Evolutionary conservation across 257 asterid genomes (phyloP), one percentile per base, ranked within the genome.

Genomic region (Nyctanthes arbortristis): DNA sequence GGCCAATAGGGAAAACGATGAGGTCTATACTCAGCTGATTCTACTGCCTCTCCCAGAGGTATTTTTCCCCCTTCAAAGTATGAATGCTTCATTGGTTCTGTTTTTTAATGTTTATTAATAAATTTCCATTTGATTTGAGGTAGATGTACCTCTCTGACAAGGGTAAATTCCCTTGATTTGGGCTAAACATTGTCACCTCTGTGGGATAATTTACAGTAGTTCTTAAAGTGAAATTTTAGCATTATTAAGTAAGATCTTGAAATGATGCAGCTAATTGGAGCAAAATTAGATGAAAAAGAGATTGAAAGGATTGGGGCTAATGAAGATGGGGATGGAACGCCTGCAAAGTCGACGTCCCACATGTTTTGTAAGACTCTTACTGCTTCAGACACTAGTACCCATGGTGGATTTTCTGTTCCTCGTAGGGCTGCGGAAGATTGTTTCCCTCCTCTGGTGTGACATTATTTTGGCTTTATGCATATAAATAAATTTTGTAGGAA

Each of bases 381-480:
- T 20, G 99, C 97, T 56, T 94, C 99, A 0, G 98, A 94, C 78
- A 94, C 99, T 7, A 94, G 98, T 61, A 91, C 97, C 10, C 97
- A 94, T 63, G 99, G 99, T 73, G 99, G 99, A 65, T 94, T 94
- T 80, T 94, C 98, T 2, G 99, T 91, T 76, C 98, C 99, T 55
- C 95, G 98, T 29, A 84, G 99, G 71, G 99, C 99, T 75, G 99
- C 99, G 16, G 99, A 94, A 79, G 99, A 94, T 80, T 94, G 99
- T 81, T 94, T 94, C 71, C 98, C 98, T 2, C 98, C 97, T 80
- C 85, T 94, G 97, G 99, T 94, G 68, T 61, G 80, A 37, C 68
- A 73, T 40, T 65, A 13, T 47, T 47, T 22, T 54, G 18, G 35
- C 12, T 68, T 75, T 62, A 24, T 57, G 24, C 63, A 30, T 32